A percentile compares a stretch with the other conserved stretches of the same genome.
Conservation (phyloP, 805 yeast species). For the Blastobotrys mokoenaii region DNA sequence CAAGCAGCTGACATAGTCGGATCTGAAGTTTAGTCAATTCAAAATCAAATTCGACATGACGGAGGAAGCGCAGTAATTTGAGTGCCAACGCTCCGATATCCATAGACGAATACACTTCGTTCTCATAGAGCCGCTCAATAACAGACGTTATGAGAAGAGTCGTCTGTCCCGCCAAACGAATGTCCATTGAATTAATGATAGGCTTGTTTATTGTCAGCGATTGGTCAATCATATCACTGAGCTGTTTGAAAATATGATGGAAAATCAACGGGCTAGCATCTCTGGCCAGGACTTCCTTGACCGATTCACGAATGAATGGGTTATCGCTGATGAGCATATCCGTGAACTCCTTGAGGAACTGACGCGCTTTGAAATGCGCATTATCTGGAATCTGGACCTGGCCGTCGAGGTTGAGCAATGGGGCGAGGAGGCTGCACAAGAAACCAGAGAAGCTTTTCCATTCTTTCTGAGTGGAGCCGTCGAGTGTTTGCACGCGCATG, state of each 20-base stretch:
- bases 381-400: constrained; percentile 13
- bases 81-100: constrained; percentile 19
- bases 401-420: constrained; percentile 13
- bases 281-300: constrained; percentile 60
- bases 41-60: constrained; percentile 4
- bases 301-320: constrained; percentile 53
- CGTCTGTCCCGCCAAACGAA: constrained; percentile 13
- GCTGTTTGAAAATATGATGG: constrained; percentile 38
- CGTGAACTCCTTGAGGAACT: constrained; percentile 25
- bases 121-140: constrained; percentile 17
- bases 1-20: constrained; percentile 19
- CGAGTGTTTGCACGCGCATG: constrained; percentile 17
- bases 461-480: constrained; percentile 23
- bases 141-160: constrained; percentile 18
- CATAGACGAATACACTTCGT: constrained; percentile 17
- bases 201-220: neutral
- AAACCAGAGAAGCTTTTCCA: constrained; percentile 67
- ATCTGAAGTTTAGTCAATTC: constrained; percentile 15
- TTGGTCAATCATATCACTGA: constrained; percentile 25
- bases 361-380: constrained; percentile 48
- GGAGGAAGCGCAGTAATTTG: constrained; percentile 15
- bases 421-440: constrained; percentile 48
- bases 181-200: neutral
- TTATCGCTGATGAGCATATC: constrained; percentile 33
- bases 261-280: constrained; percentile 56